phyloP scores from a whole-genome alignment of 2,329 filamentous ascomycete genomes.

The Neofusicoccum sp. region DNA sequence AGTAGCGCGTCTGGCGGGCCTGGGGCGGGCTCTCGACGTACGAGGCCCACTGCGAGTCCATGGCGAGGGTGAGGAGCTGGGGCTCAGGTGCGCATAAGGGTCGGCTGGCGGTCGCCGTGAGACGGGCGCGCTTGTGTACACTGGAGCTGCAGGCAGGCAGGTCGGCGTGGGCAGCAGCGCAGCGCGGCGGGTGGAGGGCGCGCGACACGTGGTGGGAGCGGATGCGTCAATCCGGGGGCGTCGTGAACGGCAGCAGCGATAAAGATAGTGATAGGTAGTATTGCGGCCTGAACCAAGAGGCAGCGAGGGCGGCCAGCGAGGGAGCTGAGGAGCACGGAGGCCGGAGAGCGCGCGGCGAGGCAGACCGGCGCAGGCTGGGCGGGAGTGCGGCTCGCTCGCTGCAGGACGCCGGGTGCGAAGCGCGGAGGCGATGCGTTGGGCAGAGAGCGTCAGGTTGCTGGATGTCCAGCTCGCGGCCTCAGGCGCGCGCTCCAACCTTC shows the following conservation, averaged over 20 bases:
- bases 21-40: constrained; percentile 26
- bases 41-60: constrained; percentile 23
- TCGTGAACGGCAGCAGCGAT: constrained; percentile 20
- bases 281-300: constrained; percentile 10
- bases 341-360: too few relatives aligned
- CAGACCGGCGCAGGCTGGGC: constrained; percentile 1
- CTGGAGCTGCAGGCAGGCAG: background rate
- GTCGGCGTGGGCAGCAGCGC: background rate
- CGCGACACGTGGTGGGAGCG: constrained; percentile 24
- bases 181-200: background rate
- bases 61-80: constrained; percentile 18
- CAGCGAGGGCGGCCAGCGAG: constrained; percentile 10
- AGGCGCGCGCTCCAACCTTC: background rate
- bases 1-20: constrained; percentile 31
- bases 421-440: constrained; percentile 16
- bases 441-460: constrained; percentile 4
- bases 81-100: constrained; percentile 20
- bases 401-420: constrained; percentile 16
- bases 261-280: constrained; percentile 21
- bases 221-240: constrained; percentile 23
- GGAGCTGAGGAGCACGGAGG: background rate
- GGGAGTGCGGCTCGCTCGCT: constrained; percentile 12
- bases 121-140: background rate
- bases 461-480: background rate
- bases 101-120: constrained; percentile 8